Conservation (phyloP, 768 basidiomycete species). For the Lactarius hatsudake region DNA sequence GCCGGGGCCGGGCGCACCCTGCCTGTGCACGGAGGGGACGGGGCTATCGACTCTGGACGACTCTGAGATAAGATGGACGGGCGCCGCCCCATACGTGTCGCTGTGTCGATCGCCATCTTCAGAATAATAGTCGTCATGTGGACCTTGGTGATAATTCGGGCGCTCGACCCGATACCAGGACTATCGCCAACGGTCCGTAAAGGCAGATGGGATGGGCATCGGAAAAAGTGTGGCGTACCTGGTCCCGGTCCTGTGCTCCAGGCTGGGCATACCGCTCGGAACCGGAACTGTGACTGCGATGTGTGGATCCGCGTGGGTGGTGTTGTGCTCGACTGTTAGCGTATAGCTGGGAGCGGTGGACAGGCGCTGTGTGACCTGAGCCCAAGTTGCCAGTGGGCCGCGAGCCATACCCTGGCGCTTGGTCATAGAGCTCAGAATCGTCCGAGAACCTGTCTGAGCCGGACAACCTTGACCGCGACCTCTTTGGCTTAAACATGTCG, state of each 20-base stretch:
- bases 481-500: constrained; percentile 24
- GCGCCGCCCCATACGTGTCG: not conserved
- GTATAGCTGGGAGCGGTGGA: not conserved
- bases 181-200: not conserved
- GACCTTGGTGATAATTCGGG: not conserved
- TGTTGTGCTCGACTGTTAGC: constrained; percentile 1
- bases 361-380: not conserved
- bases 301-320: constrained; percentile 10
- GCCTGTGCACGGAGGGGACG: constrained; percentile 24
- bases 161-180: constrained; percentile 24
- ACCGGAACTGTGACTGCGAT: not conserved
- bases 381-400: not conserved
- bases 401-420: not conserved
- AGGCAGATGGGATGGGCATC: not conserved
- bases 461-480: constrained; percentile 10
- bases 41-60: constrained; percentile 21
- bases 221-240: constrained; percentile 9
- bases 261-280: constrained; percentile 4
- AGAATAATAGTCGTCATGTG: constrained; percentile 19
- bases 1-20: constrained; percentile 3
- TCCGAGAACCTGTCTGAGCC: constrained; percentile 5
- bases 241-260: constrained; percentile 10
- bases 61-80: constrained; percentile 14
- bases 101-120: constrained; percentile 17
- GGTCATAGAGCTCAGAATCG: constrained; percentile 11